Conservation (phyloP, 768 basidiomycete genomes). For the Daedaleopsis sinensis region DNA sequence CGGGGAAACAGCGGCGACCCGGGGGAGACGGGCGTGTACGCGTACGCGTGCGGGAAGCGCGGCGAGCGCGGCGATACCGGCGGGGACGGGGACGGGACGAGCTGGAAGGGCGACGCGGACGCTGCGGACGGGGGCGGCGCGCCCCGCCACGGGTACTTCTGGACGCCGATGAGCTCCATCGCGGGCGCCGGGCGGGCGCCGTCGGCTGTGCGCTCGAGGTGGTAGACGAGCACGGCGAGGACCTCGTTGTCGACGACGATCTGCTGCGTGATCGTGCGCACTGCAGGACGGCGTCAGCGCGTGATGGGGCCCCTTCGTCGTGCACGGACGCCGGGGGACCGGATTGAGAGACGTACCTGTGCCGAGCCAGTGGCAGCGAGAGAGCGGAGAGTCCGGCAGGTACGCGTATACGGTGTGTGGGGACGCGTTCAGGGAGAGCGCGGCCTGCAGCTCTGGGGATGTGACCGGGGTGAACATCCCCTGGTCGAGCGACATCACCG, state of each 20-base stretch:
- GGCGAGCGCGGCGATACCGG: slow-evolving; percentile 21
- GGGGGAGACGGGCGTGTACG: slow-evolving; percentile 16
- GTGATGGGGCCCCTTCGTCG: slow-evolving; percentile 14
- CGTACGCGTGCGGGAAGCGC: slow-evolving; percentile 8
- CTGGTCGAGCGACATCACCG: slow-evolving; percentile 55
- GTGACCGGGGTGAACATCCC: slow-evolving; percentile 45
- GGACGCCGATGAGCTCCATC: slow-evolving; percentile 60
- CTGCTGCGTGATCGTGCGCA: slow-evolving; percentile 67
- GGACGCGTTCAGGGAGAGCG: slow-evolving; percentile 36
- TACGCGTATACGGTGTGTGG: slow-evolving; percentile 52
- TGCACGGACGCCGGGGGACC: slow-evolving; percentile 20
- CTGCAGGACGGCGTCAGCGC: slow-evolving; percentile 39
- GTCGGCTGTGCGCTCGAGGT: slow-evolving; percentile 58
- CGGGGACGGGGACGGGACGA: slow-evolving; percentile 31
- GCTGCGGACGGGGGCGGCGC: slow-evolving; percentile 26
- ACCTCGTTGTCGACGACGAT: slow-evolving; percentile 65
- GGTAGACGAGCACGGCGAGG: slow-evolving; percentile 66
- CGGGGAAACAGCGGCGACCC: slow-evolving; percentile 11
- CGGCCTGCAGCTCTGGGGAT: slow-evolving; percentile 33
- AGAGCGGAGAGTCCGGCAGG: slow-evolving; percentile 70
- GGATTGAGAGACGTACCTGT: slow-evolving; percentile 46
- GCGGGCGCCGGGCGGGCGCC: slow-evolving; percentile 52
- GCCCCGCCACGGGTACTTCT: slow-evolving; percentile 39
- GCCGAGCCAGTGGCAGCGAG: slow-evolving; percentile 72
- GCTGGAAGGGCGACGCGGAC: slow-evolving; percentile 19